phyloP scores from a whole-genome alignment of 192 early-diverging fungal genomes.

The Linnemannia elongata region DNA sequence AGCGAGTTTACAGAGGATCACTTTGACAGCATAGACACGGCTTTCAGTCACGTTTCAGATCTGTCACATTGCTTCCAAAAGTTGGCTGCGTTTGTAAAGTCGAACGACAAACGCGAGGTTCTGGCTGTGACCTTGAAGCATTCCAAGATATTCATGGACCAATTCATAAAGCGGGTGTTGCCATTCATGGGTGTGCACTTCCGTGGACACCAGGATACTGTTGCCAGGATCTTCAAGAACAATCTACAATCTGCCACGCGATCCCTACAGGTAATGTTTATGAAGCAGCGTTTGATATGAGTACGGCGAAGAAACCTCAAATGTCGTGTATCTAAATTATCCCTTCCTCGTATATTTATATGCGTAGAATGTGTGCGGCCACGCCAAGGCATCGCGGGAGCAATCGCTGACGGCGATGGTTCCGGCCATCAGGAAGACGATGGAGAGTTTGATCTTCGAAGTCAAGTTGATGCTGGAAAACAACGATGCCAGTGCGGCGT shows the following conservation, averaged over 20 bases:
- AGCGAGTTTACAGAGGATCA: slow-evolving; percentile 34
- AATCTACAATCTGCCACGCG: slow-evolving; percentile 64
- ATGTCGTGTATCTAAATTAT: background rate
- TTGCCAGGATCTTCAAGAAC: slow-evolving; percentile 64
- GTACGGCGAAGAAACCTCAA: background rate
- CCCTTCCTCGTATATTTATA: too few relatives aligned
- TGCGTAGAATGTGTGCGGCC: slow-evolving; percentile 78
- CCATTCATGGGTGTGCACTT: slow-evolving; percentile 65
- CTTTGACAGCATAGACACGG: slow-evolving; percentile 34
- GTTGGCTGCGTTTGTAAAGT: slow-evolving; percentile 61
- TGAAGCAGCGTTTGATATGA: background rate
- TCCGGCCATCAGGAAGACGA: slow-evolving; percentile 74
- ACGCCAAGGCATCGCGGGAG: slow-evolving; percentile 81
- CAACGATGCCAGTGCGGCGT: slow-evolving; percentile 66
- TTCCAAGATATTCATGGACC: slow-evolving; percentile 66
- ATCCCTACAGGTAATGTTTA: slow-evolving; percentile 52
- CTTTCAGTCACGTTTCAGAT: slow-evolving; percentile 44
- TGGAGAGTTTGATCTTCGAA: slow-evolving; percentile 82
- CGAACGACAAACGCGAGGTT: slow-evolving; percentile 62
- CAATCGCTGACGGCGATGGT: slow-evolving; percentile 71
- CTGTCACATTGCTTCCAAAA: slow-evolving; percentile 61
- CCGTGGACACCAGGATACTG: slow-evolving; percentile 57
- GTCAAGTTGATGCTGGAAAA: slow-evolving; percentile 81
- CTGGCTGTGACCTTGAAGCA: slow-evolving; percentile 60
- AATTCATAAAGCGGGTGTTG: slow-evolving; percentile 64